These are phyloP conservation scores for Parachlorella kessleri DNA, from an alignment of 139 green algal species.

Conservation along the genomic window DNA sequence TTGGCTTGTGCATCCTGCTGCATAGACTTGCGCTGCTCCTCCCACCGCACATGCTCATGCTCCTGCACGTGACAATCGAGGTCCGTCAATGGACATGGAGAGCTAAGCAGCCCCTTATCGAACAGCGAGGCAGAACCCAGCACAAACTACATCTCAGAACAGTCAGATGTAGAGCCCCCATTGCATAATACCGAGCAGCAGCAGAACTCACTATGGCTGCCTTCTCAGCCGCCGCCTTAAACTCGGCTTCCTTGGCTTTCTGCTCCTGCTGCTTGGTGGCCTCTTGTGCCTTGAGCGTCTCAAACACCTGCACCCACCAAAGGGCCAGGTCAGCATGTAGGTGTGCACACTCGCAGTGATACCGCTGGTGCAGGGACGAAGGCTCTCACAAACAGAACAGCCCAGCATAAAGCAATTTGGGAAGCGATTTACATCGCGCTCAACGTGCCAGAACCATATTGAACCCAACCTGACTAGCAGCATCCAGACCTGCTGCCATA, in stretches of 20 bases:
- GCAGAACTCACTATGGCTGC: constrained; percentile 27
- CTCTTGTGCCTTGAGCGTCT: constrained; percentile 91
- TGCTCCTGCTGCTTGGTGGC: constrained; percentile 86
- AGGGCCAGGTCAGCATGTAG: no score
- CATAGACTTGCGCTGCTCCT: constrained; percentile 87
- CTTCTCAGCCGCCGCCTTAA: constrained; percentile 61
- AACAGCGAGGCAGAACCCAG: neutral
- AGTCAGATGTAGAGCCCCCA: neutral
- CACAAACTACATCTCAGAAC: neutral
- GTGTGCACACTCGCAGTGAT: no score
- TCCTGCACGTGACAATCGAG: constrained; percentile 72
- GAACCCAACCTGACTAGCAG: no score
- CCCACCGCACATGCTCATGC: constrained; percentile 82
- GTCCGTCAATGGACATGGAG: no score
- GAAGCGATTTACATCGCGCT: neutral
- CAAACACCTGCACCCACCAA: constrained; percentile 89
- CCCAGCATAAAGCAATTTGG: neutral
- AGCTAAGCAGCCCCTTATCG: neutral
- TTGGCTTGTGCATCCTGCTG: constrained; percentile 90
- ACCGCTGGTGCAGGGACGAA: neutral
- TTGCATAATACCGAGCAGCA: neutral
- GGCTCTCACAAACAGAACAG: neutral
- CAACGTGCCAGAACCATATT: no score
- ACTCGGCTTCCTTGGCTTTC: constrained; percentile 76
- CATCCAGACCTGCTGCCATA: no score